A percentile compares a stretch with the other conserved stretches of the same genome.
These are phyloP conservation scores for Botryosphaeria dothidea DNA, from an alignment of 2,329 filamentous ascomycete genomes.

Conservation along the genomic window DNA sequence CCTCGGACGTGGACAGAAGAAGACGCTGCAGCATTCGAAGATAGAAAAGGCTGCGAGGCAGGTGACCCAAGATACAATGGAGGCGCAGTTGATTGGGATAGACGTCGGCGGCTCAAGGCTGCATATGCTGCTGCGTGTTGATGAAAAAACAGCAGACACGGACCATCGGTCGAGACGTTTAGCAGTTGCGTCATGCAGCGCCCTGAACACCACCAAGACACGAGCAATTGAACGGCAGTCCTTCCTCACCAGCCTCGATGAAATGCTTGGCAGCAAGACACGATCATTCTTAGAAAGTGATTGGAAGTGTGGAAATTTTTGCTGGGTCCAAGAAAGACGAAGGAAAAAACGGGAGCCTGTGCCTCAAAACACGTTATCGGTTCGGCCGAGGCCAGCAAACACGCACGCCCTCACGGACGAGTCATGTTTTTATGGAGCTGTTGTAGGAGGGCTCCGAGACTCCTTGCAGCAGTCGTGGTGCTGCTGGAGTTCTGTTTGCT, in stretches of 20 bases:
- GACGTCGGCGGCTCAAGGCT: not conserved
- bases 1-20: not conserved
- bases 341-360: not conserved
- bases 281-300: not conserved
- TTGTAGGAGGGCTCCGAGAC: not conserved
- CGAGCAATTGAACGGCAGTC: not conserved
- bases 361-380: not conserved
- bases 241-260: not conserved
- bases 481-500: not conserved
- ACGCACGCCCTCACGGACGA: not conserved
- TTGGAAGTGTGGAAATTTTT: not conserved
- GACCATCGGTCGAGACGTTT: not conserved
- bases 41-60: not conserved
- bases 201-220: not conserved
- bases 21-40: not conserved
- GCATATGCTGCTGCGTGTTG: not conserved
- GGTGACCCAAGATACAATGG: not conserved
- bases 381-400: not conserved
- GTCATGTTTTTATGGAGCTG: conserved; percentile 1
- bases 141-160: not conserved
- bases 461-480: not conserved
- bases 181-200: not conserved
- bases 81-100: not conserved
- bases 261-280: not conserved
- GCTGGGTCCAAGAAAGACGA: not conserved